A percentile compares a stretch with the other conserved stretches of the same genome.
phyloP scores from a whole-genome alignment of 768 basidiomycete genomes.

The Asterophora lycoperdoides region DNA sequence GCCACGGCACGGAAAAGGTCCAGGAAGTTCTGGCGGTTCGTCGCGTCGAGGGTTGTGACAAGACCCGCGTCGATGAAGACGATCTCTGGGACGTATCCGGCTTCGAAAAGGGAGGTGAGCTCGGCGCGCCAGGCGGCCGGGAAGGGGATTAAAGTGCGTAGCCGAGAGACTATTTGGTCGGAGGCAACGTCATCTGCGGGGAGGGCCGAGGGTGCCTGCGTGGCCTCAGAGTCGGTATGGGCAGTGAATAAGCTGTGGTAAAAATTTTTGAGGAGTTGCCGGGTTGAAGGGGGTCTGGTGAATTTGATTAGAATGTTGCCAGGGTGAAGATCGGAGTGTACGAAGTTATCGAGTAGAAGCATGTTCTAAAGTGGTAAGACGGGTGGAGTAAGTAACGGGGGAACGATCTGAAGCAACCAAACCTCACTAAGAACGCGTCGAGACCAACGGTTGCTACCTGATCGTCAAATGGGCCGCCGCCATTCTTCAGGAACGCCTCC shows the following conservation, averaged over 20 bases:
- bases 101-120: slow-evolving; percentile 51
- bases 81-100: slow-evolving; percentile 89
- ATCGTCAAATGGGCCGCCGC: slow-evolving; percentile 88
- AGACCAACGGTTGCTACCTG: slow-evolving; percentile 88
- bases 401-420: background rate
- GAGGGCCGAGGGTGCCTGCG: slow-evolving; percentile 17
- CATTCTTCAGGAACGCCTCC: slow-evolving; percentile 81
- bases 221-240: slow-evolving; percentile 18
- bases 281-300: slow-evolving; percentile 74
- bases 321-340: slow-evolving; percentile 86
- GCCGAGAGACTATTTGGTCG: slow-evolving; percentile 62
- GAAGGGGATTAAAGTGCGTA: slow-evolving; percentile 56
- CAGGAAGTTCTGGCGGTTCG: slow-evolving; percentile 89
- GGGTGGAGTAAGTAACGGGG: slow-evolving; percentile 3
- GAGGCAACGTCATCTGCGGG: slow-evolving; percentile 45
- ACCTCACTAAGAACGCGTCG: slow-evolving; percentile 87
- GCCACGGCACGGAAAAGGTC: slow-evolving; percentile 96
- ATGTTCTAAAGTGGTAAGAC: slow-evolving; percentile 64
- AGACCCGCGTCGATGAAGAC: slow-evolving; percentile 97
- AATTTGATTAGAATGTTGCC: slow-evolving; percentile 99
- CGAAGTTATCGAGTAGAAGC: slow-evolving; percentile 97
- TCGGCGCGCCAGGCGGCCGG: slow-evolving; percentile 67
- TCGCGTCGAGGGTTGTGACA: slow-evolving; percentile 77
- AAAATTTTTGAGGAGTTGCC: slow-evolving; percentile 57
- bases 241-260: slow-evolving; percentile 49